Base-by-base conservation (phyloP, 352 stramenopile species). In the Globisporangium abappressorium region DNA sequence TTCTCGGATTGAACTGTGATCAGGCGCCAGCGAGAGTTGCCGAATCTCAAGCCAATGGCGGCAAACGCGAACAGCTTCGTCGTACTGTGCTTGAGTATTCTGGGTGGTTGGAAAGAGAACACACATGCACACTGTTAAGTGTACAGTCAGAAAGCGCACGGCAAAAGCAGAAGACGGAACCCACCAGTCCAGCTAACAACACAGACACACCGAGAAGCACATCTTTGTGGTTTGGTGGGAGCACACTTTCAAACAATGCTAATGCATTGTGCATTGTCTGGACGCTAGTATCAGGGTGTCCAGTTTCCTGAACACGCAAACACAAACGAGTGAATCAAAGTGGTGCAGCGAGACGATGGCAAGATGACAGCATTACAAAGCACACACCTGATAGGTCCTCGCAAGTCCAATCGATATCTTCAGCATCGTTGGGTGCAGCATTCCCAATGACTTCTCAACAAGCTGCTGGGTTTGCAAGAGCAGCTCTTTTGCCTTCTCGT, bases 341-440 rank as follows among this genome's bases (percentile, higher is more conserved):
- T 9, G 30, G 30, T 18, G 18, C 28, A 60, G 8, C 11, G 28
- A 46, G 28, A 8, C 20, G 43, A 60, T n/a, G 9, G 8, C 9
- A 60, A 46, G 20, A 22, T 26, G 30, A 6, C 53, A 38, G 20
- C 30, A 60, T 20, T 11, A 60, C 18, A 20, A 46, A 18, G 1
- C 18, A 30, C 26, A 11, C 68, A 83, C 78, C 66, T 77, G 66
- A 6, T 61, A 62, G 43, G 84, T 70, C 33, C 66, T 72, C 1
- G 77, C 80, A 9, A 81, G 72, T 8, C 66, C 71, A 8, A 87
- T 77, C 8, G 79, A 64, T 28, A 92, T 73, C 59, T 90, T 87
- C 36, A 92, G 66, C 68, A 87, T 81, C 5, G 81, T 81, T 9
- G 82, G 79, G 58, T 91, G 82, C 33, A 76, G 30, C 54, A 71